A percentile compares a stretch with the other conserved stretches of the same genome.
phyloP scores from a whole-genome alignment of 1,284 basidiomycete genomes.

The Cerioporus squamosus region DNA sequence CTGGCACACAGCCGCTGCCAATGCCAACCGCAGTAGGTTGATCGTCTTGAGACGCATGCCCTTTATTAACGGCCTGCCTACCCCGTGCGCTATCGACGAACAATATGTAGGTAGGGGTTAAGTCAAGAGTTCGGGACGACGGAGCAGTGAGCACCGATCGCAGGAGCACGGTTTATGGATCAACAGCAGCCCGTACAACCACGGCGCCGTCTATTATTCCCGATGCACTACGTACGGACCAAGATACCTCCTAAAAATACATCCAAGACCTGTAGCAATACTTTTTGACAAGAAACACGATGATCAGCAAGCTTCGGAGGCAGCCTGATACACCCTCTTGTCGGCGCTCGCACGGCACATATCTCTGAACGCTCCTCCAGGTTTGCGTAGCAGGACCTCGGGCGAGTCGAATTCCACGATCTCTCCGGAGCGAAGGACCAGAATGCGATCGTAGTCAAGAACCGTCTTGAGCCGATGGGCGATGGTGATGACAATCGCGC shows the following conservation, averaged over 20 bases:
- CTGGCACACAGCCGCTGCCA: conserved; percentile 9
- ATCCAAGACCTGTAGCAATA: neutral
- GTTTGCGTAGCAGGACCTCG: conserved; percentile 56
- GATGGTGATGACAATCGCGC: conserved; percentile 83
- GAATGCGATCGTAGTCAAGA: conserved; percentile 80
- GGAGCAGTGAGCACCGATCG: no score
- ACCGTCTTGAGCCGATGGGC: conserved; percentile 79
- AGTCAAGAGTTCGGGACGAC: no score
- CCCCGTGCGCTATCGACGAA: no score
- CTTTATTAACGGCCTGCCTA: no score
- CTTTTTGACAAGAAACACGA: neutral
- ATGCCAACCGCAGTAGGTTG: neutral
- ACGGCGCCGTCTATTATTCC: neutral
- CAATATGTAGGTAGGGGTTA: no score
- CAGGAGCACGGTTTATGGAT: neutral
- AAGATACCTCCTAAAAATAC: conserved; percentile 4
- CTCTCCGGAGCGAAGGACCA: conserved; percentile 75
- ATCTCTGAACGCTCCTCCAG: conserved; percentile 65
- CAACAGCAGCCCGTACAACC: neutral
- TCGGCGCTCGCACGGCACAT: conserved; percentile 74
- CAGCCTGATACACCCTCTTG: conserved; percentile 40
- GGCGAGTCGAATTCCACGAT: conserved; percentile 79
- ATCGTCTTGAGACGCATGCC: no score
- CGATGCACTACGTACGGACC: neutral
- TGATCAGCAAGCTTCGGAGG: conserved; percentile 5